phyloP scores from a whole-genome alignment of 2,329 filamentous ascomycete genomes.

The Fusarium drepaniforme region DNA sequence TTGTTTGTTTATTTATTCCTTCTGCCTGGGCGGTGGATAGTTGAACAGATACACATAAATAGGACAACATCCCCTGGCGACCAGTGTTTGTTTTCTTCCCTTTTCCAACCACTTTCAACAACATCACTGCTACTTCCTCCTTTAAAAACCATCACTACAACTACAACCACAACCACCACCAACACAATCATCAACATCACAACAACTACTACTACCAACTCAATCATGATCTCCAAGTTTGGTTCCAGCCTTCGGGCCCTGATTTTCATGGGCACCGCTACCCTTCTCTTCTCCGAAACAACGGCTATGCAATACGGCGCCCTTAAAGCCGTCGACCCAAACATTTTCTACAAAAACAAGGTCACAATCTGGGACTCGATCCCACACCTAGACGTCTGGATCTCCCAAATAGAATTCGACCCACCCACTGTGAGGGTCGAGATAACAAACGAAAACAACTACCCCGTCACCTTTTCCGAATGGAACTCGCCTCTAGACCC shows the following conservation, averaged over 20 bases:
- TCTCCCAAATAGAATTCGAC: not conserved
- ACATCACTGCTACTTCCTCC: not conserved
- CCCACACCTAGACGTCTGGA: not conserved
- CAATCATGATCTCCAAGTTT: not conserved
- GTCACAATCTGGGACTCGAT: not conserved
- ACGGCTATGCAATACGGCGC: not conserved
- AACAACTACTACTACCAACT: not conserved
- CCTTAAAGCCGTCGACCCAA: not conserved
- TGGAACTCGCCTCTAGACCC: not conserved
- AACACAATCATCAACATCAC: not conserved
- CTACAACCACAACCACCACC: not conserved
- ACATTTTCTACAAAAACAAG: not conserved
- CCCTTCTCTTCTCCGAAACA: not conserved
- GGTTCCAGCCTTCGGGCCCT: not conserved
- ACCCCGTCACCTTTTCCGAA: not conserved
- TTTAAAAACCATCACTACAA: not conserved
- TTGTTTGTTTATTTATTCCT: not conserved
- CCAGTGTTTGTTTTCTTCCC: not conserved
- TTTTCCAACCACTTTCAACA: not conserved
- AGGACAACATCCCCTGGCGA: not conserved
- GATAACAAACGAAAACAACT: not conserved
- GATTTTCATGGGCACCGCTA: not conserved
- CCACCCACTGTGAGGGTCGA: not conserved
- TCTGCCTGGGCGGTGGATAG: not conserved
- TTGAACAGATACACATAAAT: not conserved